These are phyloP conservation scores for Glomus cerebriforme DNA, from an alignment of 192 early-diverging fungal species.

Conservation along the genomic window DNA sequence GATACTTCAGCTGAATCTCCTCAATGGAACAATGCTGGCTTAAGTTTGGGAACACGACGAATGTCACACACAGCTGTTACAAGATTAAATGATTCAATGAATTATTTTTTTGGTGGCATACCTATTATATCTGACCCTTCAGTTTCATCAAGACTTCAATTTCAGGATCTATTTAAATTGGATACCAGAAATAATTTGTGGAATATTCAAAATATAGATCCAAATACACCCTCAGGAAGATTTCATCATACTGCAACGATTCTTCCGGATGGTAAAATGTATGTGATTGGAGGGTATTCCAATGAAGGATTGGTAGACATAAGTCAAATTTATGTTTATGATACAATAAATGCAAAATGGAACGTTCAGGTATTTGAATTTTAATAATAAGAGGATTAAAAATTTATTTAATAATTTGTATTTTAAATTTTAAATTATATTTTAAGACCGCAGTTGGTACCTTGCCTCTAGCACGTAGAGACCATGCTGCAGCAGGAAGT, in stretches of 20 bases:
- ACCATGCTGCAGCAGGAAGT: slow-evolving; percentile 20
- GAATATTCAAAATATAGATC: neutral
- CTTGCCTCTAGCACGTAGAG: neutral
- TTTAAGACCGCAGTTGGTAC: neutral
- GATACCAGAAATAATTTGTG: slow-evolving; percentile 28
- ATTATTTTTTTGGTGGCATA: slow-evolving; percentile 35
- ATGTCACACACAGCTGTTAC: slow-evolving; percentile 31
- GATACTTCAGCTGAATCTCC: neutral
- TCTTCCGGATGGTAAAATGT: slow-evolving; percentile 34
- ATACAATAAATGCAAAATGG: slow-evolving; percentile 21
- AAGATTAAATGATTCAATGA: slow-evolving; percentile 5
- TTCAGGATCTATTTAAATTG: slow-evolving; percentile 29
- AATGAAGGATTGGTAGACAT: slow-evolving; percentile 16
- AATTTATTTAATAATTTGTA: too few species aligned
- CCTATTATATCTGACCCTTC: neutral
- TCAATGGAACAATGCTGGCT: neutral
- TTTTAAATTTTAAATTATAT: neutral
- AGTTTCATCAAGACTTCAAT: neutral
- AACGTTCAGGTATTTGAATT: neutral
- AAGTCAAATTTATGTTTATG: slow-evolving; percentile 15
- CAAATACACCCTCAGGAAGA: slow-evolving; percentile 26
- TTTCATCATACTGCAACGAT: slow-evolving; percentile 34
- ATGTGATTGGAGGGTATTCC: slow-evolving; percentile 34
- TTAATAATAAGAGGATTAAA: neutral
- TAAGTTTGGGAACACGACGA: neutral